phyloP scores from a whole-genome alignment of 2,329 filamentous ascomycete genomes.

The Emmonsiellopsis sp. region DNA sequence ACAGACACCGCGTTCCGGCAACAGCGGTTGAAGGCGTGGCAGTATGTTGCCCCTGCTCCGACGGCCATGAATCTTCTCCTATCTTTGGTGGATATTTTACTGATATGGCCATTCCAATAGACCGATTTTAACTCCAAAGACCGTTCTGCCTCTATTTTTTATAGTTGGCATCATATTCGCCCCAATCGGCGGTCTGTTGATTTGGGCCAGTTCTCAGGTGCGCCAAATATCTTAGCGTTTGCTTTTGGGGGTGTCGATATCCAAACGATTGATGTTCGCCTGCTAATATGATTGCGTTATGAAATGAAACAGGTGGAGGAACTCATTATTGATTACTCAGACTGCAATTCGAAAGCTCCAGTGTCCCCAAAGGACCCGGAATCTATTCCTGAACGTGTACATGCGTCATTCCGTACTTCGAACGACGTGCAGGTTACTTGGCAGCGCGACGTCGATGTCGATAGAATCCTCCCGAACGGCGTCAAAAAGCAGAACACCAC shows the following conservation, averaged over 20 bases:
- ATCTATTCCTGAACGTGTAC: constrained; percentile 50
- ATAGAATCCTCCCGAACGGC: constrained; percentile 16
- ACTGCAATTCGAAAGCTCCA: constrained; percentile 56
- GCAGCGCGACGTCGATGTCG: constrained; percentile 17
- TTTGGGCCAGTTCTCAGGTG: constrained; percentile 78
- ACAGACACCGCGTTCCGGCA: constrained; percentile 93
- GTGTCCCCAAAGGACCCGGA: constrained; percentile 22
- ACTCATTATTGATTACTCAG: constrained; percentile 80
- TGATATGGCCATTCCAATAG: constrained; percentile 36
- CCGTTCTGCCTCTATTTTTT: constrained; percentile 85
- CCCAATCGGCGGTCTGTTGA: constrained; percentile 75
- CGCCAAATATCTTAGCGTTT: constrained; percentile 13
- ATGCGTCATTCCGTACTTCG: constrained; percentile 61
- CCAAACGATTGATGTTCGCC: background rate
- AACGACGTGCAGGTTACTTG: constrained; percentile 27
- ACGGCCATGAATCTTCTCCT: background rate
- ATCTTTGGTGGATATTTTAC: background rate
- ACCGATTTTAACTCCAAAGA: constrained; percentile 91
- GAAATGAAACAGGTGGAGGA: constrained; percentile 64
- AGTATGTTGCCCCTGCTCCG: constrained; percentile 51
- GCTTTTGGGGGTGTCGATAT: background rate
- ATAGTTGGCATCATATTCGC: constrained; percentile 85
- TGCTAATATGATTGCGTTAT: constrained; percentile 4
- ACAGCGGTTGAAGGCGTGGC: constrained; percentile 96
- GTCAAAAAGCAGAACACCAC: constrained; percentile 28